Percentiles rank a stretch among this genome's conserved stretches.
These are phyloP conservation scores for Venturia pyrina DNA, from an alignment of 2,329 filamentous ascomycete species.

Conservation along the genomic window DNA sequence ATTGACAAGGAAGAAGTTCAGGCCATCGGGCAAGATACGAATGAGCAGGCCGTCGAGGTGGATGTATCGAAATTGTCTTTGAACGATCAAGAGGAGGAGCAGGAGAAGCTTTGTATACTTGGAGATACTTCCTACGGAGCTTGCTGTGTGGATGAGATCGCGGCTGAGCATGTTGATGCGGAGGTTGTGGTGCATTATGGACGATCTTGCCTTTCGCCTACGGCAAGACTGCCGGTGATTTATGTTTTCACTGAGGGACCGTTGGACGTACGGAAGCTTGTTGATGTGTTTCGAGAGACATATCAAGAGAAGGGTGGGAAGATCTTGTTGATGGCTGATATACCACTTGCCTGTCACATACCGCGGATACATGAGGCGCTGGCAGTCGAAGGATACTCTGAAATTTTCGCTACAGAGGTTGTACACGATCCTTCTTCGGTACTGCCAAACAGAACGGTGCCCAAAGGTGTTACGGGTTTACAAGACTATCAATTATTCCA, in stretches of 20 bases:
- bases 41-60: neutral
- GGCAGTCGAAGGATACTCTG: constrained; percentile 53
- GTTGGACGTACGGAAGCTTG: constrained; percentile 51
- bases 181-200: constrained; percentile 94
- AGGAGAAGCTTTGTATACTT: constrained; percentile 63
- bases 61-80: neutral
- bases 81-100: constrained; percentile 21
- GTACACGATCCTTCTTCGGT: constrained; percentile 67
- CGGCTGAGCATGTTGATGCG: constrained; percentile 84
- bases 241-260: constrained; percentile 76
- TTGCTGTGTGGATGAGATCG: constrained; percentile 94
- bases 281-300: constrained; percentile 54
- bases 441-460: constrained; percentile 75
- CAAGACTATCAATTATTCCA: constrained; percentile 71
- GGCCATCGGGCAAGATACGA: constrained; percentile 11
- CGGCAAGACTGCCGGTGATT: constrained; percentile 74
- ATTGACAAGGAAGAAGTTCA: neutral
- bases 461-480: constrained; percentile 42
- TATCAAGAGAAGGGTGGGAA: constrained; percentile 56
- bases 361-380: constrained; percentile 46
- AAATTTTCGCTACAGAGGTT: constrained; percentile 60
- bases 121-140: constrained; percentile 95
- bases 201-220: constrained; percentile 82
- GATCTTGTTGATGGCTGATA: constrained; percentile 77
- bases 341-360: constrained; percentile 75